Conservation (phyloP, 768 basidiomycete species). For the Lactarius sp. region DNA sequence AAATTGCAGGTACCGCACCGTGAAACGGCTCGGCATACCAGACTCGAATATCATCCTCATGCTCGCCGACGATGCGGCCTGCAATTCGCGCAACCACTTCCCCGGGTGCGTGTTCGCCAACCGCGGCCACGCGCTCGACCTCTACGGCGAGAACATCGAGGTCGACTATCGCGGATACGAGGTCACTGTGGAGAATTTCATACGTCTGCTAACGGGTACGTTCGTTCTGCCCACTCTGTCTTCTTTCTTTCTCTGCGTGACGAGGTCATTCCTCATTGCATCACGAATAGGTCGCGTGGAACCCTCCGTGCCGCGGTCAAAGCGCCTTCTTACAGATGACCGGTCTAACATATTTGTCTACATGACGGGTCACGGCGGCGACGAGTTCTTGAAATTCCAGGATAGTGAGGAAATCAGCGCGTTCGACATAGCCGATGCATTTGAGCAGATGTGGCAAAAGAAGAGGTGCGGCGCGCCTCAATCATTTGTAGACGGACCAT, state of each 20-base stretch:
- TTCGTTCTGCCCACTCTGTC: slow-evolving; percentile 6
- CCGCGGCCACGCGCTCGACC: slow-evolving; percentile 70
- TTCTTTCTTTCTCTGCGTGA: not conserved
- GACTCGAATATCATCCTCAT: slow-evolving; percentile 99
- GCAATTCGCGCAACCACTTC: slow-evolving; percentile 88
- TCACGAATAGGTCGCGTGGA: slow-evolving; percentile 69
- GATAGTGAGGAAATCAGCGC: slow-evolving; percentile 98
- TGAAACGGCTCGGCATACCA: slow-evolving; percentile 95
- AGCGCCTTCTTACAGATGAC: slow-evolving; percentile 87
- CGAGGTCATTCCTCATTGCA: not conserved
- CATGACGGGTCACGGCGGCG: slow-evolving; percentile 97
- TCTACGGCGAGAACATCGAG: slow-evolving; percentile 96
- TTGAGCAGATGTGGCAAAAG: slow-evolving; percentile 99
- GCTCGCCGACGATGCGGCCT: slow-evolving; percentile 95
- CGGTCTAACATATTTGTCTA: slow-evolving; percentile 93
- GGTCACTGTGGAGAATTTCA: slow-evolving; percentile 94
- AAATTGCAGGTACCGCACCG: slow-evolving; percentile 82
- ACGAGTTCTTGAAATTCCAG: slow-evolving; percentile 98
- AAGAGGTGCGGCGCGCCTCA: slow-evolving; percentile 50
- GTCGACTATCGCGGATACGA: slow-evolving; percentile 98
- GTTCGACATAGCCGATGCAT: slow-evolving; percentile 95
- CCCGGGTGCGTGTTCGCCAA: slow-evolving; percentile 93
- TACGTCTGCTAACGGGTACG: slow-evolving; percentile 86
- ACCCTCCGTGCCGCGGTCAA: slow-evolving; percentile 81
- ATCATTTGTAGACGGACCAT: not conserved